phyloP scores from a whole-genome alignment of 108 stramenopile genomes.

The Cyclotella distinguenda region DNA sequence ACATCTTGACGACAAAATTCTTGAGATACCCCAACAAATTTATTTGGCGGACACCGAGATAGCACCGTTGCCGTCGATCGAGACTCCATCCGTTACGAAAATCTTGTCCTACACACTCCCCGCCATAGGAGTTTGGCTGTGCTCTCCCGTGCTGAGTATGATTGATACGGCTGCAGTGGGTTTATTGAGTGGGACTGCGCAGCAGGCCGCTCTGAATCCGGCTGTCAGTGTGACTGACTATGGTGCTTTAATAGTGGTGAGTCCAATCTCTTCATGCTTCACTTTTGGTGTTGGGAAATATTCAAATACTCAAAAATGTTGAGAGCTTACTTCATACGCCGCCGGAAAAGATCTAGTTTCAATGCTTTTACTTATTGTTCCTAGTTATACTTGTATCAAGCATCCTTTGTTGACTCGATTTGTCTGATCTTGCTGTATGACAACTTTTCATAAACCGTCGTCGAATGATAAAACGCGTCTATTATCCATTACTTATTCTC shows the following conservation, averaged over 20 bases:
- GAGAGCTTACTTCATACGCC: not conserved
- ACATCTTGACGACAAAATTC: too few species aligned
- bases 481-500: not conserved
- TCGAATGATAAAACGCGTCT: not conserved
- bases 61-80: too few species aligned
- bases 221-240: constrained; percentile 81
- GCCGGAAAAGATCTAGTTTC: too few species aligned
- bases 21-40: too few species aligned
- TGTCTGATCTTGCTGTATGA: too few species aligned
- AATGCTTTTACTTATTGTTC: too few species aligned
- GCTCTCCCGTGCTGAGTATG: constrained; percentile 72
- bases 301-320: too few species aligned
- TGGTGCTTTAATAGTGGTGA: constrained; percentile 69
- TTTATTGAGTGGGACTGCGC: constrained; percentile 71
- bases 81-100: constrained; percentile 55
- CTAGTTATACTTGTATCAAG: too few species aligned
- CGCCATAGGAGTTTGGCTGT: constrained; percentile 86
- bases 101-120: constrained; percentile 84
- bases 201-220: constrained; percentile 84
- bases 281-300: not conserved
- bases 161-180: constrained; percentile 85
- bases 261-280: not conserved
- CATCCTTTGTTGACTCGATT: too few species aligned
- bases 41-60: too few species aligned
- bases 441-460: too few species aligned